Conservation (phyloP, 1,284 basidiomycete genomes). For the Athelia psychrophila region DNA sequence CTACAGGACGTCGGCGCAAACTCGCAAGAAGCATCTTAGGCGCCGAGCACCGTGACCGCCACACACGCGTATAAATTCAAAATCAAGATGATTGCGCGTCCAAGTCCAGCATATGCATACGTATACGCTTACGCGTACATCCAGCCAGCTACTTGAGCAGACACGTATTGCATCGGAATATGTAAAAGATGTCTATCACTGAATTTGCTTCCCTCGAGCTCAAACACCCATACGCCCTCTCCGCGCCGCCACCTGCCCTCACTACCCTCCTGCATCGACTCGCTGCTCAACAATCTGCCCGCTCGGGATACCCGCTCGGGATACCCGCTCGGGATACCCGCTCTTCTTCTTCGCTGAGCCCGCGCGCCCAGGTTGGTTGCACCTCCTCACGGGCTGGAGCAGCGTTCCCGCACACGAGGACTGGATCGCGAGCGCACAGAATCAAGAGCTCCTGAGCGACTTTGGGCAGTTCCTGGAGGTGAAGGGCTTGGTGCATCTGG, state of each 20-base stretch:
- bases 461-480: constrained; percentile 30
- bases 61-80: no score
- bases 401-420: constrained; percentile 34
- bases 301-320: constrained; percentile 38
- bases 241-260: constrained; percentile 15
- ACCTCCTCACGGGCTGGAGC: constrained; percentile 44
- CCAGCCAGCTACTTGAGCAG: no score
- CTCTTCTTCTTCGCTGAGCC: constrained; percentile 33
- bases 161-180: no score
- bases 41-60: no score
- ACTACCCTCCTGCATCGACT: constrained; percentile 22
- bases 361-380: constrained; percentile 21
- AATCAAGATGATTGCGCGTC: no score
- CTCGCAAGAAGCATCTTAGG: background rate
- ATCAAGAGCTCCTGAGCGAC: constrained; percentile 33
- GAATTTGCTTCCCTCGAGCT: constrained; percentile 32
- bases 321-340: constrained; percentile 37
- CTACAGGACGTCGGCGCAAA: background rate
- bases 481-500: constrained; percentile 35
- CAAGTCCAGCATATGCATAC: no score
- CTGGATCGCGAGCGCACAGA: constrained; percentile 40
- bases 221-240: constrained; percentile 19
- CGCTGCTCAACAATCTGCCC: constrained; percentile 30
- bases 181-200: constrained; percentile 32
- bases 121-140: no score